Percentiles rank a stretch among this genome's conserved stretches.
phyloP scores from a whole-genome alignment of 768 basidiomycete genomes.

The Kwoniella bestiolae region DNA sequence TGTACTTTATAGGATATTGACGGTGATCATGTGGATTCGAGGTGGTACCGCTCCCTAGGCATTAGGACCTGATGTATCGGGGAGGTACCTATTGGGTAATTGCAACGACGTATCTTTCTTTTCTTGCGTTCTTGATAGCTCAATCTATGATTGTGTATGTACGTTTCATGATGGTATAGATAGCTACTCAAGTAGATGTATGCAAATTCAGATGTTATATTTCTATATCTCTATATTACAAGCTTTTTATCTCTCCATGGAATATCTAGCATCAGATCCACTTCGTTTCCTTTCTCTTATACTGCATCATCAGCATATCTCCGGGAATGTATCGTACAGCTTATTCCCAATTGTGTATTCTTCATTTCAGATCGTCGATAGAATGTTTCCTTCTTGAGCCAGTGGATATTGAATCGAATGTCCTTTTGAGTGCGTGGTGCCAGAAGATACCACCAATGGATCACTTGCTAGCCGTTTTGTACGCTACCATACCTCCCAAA shows the following conservation, averaged over 20 bases:
- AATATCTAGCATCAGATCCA: too few relatives aligned
- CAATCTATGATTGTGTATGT: not conserved
- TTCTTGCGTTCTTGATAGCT: too few relatives aligned
- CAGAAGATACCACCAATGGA: not conserved
- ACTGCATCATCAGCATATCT: too few relatives aligned
- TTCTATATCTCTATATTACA: not conserved
- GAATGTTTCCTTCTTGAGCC: too few relatives aligned
- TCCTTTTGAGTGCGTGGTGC: not conserved
- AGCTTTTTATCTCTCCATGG: not conserved
- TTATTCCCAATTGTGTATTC: not conserved
- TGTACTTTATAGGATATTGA: not conserved
- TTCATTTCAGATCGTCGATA: not conserved
- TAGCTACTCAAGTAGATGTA: not conserved
- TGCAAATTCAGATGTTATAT: not conserved
- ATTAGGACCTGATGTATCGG: too few relatives aligned
- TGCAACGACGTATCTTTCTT: too few relatives aligned
- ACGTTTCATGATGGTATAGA: not conserved
- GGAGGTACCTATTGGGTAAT: too few relatives aligned
- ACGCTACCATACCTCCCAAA: conserved; percentile 78
- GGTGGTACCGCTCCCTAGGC: too few relatives aligned
- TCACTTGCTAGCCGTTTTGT: conserved; percentile 65
- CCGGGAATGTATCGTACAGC: not conserved
- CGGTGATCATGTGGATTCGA: not conserved
- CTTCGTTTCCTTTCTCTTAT: too few relatives aligned
- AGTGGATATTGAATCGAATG: not conserved